phyloP scores from a whole-genome alignment of 2,329 filamentous ascomycete genomes.

The Fusarium coicis region DNA sequence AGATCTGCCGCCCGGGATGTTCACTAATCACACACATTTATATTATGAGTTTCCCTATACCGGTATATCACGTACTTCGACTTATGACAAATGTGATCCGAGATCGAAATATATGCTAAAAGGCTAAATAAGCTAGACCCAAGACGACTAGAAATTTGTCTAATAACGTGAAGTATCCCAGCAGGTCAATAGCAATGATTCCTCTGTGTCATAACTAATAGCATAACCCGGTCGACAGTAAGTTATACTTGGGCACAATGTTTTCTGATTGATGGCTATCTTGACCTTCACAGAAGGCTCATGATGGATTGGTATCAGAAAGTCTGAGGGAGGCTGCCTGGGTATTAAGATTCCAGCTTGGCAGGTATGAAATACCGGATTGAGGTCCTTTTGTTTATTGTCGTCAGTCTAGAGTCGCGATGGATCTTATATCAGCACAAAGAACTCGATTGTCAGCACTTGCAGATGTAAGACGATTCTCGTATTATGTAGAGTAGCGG shows the following conservation, averaged over 20 bases:
- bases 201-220: no score
- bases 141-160: not conserved
- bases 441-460: not conserved
- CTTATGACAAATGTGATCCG: not conserved
- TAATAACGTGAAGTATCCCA: not conserved
- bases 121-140: rapidly evolving
- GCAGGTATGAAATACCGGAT: not conserved
- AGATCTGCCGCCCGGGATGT: not conserved
- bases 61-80: rapidly evolving
- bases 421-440: not conserved
- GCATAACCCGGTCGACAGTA: not conserved
- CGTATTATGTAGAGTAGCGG: not conserved
- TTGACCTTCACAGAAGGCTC: not conserved
- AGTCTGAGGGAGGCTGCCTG: not conserved
- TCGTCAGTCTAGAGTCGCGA: not conserved
- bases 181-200: not conserved
- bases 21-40: not conserved
- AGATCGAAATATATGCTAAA: rapidly evolving
- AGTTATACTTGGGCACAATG: not conserved
- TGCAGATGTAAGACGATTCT: not conserved
- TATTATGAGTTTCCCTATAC: rapidly evolving
- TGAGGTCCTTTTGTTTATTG: not conserved
- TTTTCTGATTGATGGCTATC: not conserved
- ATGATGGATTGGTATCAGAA: not conserved
- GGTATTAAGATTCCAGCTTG: not conserved